A percentile compares a stretch with the other conserved stretches of the same genome.
These are phyloP conservation scores for Euphrasia confusa DNA, from an alignment of 257 asterid genomes.

Conservation along the genomic window DNA sequence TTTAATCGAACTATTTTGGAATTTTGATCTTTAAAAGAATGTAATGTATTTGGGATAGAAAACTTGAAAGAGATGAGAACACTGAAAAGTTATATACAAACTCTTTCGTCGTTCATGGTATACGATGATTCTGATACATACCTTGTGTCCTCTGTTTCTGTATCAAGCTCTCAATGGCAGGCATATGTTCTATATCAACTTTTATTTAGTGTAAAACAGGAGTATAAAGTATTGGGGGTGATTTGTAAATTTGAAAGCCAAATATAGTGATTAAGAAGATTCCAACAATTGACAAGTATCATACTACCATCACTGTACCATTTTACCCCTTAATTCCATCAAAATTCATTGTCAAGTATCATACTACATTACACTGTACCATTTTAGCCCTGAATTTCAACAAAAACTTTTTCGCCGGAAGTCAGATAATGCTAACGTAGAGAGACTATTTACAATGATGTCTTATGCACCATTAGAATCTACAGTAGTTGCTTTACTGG, in stretches of 20 bases:
- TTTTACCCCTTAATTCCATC: too few species aligned
- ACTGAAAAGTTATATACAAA: background rate
- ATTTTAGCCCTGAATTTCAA: background rate
- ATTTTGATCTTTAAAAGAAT: slow-evolving; percentile 6
- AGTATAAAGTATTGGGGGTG: too few species aligned
- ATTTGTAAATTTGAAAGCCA: too few species aligned
- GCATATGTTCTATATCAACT: background rate
- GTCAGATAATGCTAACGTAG: background rate
- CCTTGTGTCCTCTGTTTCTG: background rate
- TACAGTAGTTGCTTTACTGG: slow-evolving; percentile 17
- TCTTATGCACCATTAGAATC: background rate
- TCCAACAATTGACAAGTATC: too few species aligned
- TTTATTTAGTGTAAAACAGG: too few species aligned
- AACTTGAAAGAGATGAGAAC: slow-evolving; percentile 16
- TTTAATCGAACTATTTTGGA: background rate
- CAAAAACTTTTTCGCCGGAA: background rate
- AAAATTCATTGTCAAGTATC: background rate
- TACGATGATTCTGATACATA: background rate
- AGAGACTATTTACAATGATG: slow-evolving; percentile 24
- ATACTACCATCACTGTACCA: too few species aligned
- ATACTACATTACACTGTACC: background rate
- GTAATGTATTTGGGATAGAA: slow-evolving; percentile 13
- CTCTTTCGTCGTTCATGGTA: slow-evolving; percentile 21
- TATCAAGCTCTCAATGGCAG: background rate
- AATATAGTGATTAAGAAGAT: too few species aligned